These are phyloP conservation scores for Phragmites australis DNA, from an alignment of 176 grass and related monocot genomes.

Conservation along the genomic window DNA sequence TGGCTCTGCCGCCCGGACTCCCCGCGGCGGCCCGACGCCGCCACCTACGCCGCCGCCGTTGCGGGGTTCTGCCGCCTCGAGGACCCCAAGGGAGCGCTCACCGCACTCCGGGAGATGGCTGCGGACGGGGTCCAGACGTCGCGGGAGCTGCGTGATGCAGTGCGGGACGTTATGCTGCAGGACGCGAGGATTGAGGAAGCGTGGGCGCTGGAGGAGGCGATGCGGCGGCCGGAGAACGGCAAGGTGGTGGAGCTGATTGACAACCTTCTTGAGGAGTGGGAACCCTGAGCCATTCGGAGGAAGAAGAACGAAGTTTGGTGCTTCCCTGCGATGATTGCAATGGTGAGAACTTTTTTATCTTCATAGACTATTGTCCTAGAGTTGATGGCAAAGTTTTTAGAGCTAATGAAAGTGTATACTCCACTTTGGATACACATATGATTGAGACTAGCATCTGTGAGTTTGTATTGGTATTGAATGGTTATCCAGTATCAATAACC, in stretches of 20 bases:
- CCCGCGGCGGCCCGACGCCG: slow-evolving; percentile 33
- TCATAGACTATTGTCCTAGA: neutral
- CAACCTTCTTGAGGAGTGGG: slow-evolving; percentile 49
- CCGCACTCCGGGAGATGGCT: slow-evolving; percentile 43
- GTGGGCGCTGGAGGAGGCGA: slow-evolving; percentile 40
- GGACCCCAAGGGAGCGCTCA: slow-evolving; percentile 37
- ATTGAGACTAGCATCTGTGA: neutral
- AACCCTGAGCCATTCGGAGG: slow-evolving; percentile 14
- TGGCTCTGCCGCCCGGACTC: slow-evolving; percentile 62
- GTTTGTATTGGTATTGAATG: neutral
- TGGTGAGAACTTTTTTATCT: neutral
- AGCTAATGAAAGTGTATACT: too few relatives aligned
- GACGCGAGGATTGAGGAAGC: slow-evolving; percentile 55
- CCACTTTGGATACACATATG: neutral
- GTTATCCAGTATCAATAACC: neutral
- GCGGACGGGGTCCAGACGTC: slow-evolving; percentile 14
- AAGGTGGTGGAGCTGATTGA: slow-evolving; percentile 39
- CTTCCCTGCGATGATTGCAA: neutral
- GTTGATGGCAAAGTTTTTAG: neutral
- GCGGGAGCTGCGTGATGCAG: slow-evolving; percentile 34
- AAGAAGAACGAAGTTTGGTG: neutral
- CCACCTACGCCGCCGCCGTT: slow-evolving; percentile 38
- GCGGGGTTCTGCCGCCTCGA: slow-evolving; percentile 48
- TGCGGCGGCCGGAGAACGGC: slow-evolving; percentile 31
- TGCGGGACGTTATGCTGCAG: slow-evolving; percentile 45